Base-by-base conservation (phyloP, 768 basidiomycete genomes). In the Lactarius hengduanensis region DNA sequence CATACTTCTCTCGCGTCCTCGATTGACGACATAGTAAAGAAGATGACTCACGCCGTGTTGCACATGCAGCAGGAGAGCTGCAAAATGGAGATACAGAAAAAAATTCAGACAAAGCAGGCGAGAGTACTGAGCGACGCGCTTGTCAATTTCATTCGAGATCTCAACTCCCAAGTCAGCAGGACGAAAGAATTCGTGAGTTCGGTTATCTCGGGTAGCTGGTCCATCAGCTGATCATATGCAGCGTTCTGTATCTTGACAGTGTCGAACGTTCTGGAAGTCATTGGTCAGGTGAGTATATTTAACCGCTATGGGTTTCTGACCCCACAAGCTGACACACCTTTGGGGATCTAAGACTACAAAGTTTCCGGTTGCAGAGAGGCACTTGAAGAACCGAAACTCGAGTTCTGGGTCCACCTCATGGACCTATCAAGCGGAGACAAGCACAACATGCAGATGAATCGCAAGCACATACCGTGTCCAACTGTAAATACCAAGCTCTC, bases 51-150 rank as follows among this genome's bases (percentile, higher is more conserved):
- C 1, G 53, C 57, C 9, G 65, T 66, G 10, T 38, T 56, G 22
- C 3, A 22, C 4, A 62, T 63, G 20, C 69, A 69, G 28, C 60
- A 61, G n/a, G 59, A 66, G 0, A 60, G 36, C 0, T 63, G 65
- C 34, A 34, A 34, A 10, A 41, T 32, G n/a, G 36, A 22, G 26
- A 58, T 71, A 32, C 32, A 32, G 3, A 62, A 38, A 1, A 50
- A 66, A 3, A 4, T 34, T 5, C 57, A 60, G n/a, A n/a, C 20
- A 3, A 26, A 67, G n/a, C 16, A 45, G 15, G 61, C 32, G 3
- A 20, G 16, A 1, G n/a, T 1, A 18, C 30, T 57, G 18, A 26
- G 22, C 7, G 3, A 22, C 13, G 38, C 28, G 18, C 61, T 56
- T 0, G 11, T 40, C 11, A 22, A 38, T 0, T 62, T 66, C 61